phyloP scores from a whole-genome alignment of 768 basidiomycete species.

The Collybia sordida region DNA sequence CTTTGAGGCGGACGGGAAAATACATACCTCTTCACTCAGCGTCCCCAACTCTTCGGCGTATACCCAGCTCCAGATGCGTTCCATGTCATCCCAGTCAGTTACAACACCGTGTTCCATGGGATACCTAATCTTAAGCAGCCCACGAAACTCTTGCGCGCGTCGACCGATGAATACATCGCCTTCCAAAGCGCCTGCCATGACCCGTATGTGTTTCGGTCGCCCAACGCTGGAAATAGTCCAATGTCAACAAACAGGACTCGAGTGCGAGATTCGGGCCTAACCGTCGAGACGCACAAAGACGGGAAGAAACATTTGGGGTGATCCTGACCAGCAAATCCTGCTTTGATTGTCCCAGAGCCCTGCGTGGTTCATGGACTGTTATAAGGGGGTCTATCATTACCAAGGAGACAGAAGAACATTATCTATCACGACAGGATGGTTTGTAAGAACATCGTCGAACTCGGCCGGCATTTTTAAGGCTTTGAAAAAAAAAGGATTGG shows the following conservation, averaged over 20 bases:
- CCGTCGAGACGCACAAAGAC: slow-evolving; percentile 79
- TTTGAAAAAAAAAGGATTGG: slow-evolving; percentile 5
- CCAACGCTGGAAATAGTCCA: slow-evolving; percentile 66
- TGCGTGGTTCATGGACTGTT: slow-evolving; percentile 32
- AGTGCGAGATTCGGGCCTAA: slow-evolving; percentile 28
- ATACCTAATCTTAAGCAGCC: slow-evolving; percentile 96
- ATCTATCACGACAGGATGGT: slow-evolving; percentile 99
- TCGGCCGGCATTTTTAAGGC: slow-evolving; percentile 67
- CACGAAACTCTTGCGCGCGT: slow-evolving; percentile 93
- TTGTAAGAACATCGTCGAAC: slow-evolving; percentile 93
- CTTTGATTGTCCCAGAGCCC: slow-evolving; percentile 99
- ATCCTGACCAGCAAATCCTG: slow-evolving; percentile 98
- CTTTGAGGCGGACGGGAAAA: slow-evolving; percentile 13
- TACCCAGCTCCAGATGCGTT: slow-evolving; percentile 98
- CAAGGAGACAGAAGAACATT: slow-evolving; percentile 61
- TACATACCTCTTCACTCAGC: slow-evolving; percentile 87
- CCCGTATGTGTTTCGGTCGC: slow-evolving; percentile 94
- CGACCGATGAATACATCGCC: slow-evolving; percentile 96
- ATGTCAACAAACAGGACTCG: slow-evolving; percentile 23
- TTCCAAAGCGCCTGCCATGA: slow-evolving; percentile 97
- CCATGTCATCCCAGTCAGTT: slow-evolving; percentile 99
- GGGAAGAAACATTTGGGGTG: slow-evolving; percentile 99
- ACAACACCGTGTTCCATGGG: slow-evolving; percentile 99
- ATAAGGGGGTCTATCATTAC: slow-evolving; percentile 18
- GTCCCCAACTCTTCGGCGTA: slow-evolving; percentile 96